Evolutionary conservation across 768 basidiomycete genomes (phyloP), one percentile per base, ranked within the genome.

Genomic region (Daedaleopsis sinensis): DNA sequence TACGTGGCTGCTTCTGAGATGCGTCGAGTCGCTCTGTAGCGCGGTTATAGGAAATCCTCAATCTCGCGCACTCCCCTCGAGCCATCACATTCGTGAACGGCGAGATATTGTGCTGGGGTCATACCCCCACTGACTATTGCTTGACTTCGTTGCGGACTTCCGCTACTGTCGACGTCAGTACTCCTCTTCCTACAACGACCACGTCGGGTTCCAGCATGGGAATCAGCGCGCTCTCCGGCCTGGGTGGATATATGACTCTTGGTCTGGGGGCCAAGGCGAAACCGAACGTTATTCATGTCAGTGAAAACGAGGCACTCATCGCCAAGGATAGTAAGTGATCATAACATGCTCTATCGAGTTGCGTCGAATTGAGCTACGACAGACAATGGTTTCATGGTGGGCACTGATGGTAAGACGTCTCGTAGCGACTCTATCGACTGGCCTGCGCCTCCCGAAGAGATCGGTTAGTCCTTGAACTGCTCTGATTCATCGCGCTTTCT

Each of bases 61-160:
- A 79, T 0, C 79, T 98, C 4, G 91, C 96, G 13, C 96, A 98
- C 71, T 94, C 95, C 10, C 89, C 97, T n/a, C 85, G 97, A 43
- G 80, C 83, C 0, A 87, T 97, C 52, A 79, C 87, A 2, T 96
- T 98, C 71, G 74, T 93, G 52, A 78, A 85, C 61, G 68, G 82
- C 6, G 80, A 86, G 24, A 79, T 78, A 1, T 79, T 84, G 10
- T 89, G 90, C 65, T 86, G 95, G 64, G 92, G 90, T 0, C 94
- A 94, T 72, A 85, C 91, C n/a, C 80, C 85, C 0, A 85, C 89
- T 0, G 90, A 91, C 64, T 85, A 89, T 71, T 90, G 87, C 0
- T 74, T 95, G 8, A 90, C 93, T 64, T 86, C 84, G 3, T 74
- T 93, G 39, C 78, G 82, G 42, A 82, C 80, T 1, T 84, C 84